Evolutionary conservation across 2,329 filamentous ascomycete species (phyloP), one percentile per base, ranked within the genome.

Genomic region (Boeremia lycopersici): DNA sequence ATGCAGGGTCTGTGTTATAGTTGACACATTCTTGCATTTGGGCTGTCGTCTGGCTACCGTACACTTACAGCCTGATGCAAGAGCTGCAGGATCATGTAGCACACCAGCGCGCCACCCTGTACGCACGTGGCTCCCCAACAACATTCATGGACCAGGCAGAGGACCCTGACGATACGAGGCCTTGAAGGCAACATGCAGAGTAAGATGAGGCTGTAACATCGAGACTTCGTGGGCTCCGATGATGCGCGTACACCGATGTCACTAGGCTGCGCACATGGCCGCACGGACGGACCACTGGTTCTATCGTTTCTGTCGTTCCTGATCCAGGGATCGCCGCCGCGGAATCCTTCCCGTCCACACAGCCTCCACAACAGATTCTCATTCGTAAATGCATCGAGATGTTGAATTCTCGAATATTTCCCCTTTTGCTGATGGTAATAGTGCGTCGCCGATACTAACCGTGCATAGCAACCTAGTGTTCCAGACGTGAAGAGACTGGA

Each of bases 251-350:
- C 23, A 40, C 51, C 51, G 45, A 48, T 48, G 33, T 34, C 2
- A 23, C 19, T 23, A 39, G 39, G 31, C 29, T 33, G 19, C 19
- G 34, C 30, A 13, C 42, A 28, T 41, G 13, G 26, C 31, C 34
- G 40, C 35, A 28, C 30, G 53, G 41, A 56, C 53, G 13, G 47
- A 39, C 42, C 47, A 56, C 2, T 8, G n/a, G 47, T 47, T 56
- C 36, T 13, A 51, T 44, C 31, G 34, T 39, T 56, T 47, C 47
- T 33, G 26, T 23, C 13, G 36, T 39, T 49, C 41, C 52, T 29
- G 46, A 28, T 19, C 10, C 3, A 19, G 10, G 17, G 47, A 56
- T 56, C 53, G 30, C 13, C 35, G 30, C 34, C 8, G 31, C 53
- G 46, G 41, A 55, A 55, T 41, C 41, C 45, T 35, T 40, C 40